Base-by-base conservation (phyloP, 495 filamentous ascomycete genomes). In the Penicillium fimorum region DNA sequence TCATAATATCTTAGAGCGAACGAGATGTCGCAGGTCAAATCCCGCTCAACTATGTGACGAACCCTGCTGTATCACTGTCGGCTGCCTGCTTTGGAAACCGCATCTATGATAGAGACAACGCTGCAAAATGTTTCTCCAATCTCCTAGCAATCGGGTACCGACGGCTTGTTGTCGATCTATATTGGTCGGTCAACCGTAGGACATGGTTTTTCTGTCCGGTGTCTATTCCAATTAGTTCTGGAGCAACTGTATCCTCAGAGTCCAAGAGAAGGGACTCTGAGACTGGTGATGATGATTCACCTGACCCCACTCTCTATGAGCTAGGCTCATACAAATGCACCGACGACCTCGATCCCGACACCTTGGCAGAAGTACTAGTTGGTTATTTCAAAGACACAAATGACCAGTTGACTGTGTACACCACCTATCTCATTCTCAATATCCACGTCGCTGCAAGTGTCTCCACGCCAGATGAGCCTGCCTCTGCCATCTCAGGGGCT, bases 171-270 rank as follows among this genome's bases (percentile, higher is more conserved):
- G 64, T 86, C n/a, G 85, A 88, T 62, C 51, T 87, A 6, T 88
- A 85, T 61, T 88, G 85, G 85, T 86, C 85, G 51, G 53, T 71
- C 17, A 70, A 64, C 27, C 70, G 74, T 30, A 70, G 68, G 22
- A 52, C 70, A 29, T 87, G 84, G 83, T 80, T 70, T 24, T 78
- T 88, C 29, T 88, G 85, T 59, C 85, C 85, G 0, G 80, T 80
- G 9, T 58, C 67, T 2, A 58, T 77, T 45, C 67, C 76, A 32
- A 33, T 60, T 11, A 51, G 55, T 32, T 60, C 62, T 38, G 59
- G 61, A 12, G 61, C 70, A 43, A 60, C 51, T n/a, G 56, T 66
- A 15, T 68, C 65, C 4, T 45, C 63, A 17, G 54, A 56, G 30
- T 66, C 58, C 0, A 38, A 54, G 27, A 60, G 63, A 10, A 47